Conservation (phyloP, 1,139 yeast species). For the Casaregolazyma suthepensis region DNA sequence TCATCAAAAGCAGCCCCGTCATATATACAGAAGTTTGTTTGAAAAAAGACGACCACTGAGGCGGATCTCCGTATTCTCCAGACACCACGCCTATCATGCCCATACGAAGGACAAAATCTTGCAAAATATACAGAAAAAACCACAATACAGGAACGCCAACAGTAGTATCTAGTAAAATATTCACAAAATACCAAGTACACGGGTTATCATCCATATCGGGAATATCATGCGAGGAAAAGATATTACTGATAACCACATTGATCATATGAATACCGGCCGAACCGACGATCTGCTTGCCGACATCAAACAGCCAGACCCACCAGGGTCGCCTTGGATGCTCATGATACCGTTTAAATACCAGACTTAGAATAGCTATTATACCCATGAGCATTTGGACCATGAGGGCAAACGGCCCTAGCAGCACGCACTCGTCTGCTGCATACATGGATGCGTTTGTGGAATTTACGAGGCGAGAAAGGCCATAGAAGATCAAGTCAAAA, state of each 20-base stretch:
- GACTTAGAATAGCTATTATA: slow-evolving; percentile 61
- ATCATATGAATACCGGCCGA: slow-evolving; percentile 77
- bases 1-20: slow-evolving; percentile 51
- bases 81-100: slow-evolving; percentile 61
- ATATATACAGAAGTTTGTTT: slow-evolving; percentile 73
- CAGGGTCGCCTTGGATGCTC: slow-evolving; percentile 85
- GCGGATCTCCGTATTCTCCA: slow-evolving; percentile 79
- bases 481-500: background rate
- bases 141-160: slow-evolving; percentile 87
- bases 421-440: slow-evolving; percentile 28
- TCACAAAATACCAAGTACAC: slow-evolving; percentile 75
- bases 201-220: slow-evolving; percentile 35
- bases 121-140: slow-evolving; percentile 42
- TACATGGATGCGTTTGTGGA: background rate
- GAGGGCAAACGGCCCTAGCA: slow-evolving; percentile 40
- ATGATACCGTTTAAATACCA: slow-evolving; percentile 66
- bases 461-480: background rate
- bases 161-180: slow-evolving; percentile 84
- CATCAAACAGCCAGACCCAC: slow-evolving; percentile 86
- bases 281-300: slow-evolving; percentile 82
- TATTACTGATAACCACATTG: slow-evolving; percentile 65
- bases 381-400: slow-evolving; percentile 50
- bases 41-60: slow-evolving; percentile 55
- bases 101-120: slow-evolving; percentile 42
- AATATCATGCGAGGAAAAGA: slow-evolving; percentile 37